Percentiles rank a stretch among this genome's conserved stretches.
phyloP scores from a whole-genome alignment of 805 yeast species.

The Candida railenensis region DNA sequence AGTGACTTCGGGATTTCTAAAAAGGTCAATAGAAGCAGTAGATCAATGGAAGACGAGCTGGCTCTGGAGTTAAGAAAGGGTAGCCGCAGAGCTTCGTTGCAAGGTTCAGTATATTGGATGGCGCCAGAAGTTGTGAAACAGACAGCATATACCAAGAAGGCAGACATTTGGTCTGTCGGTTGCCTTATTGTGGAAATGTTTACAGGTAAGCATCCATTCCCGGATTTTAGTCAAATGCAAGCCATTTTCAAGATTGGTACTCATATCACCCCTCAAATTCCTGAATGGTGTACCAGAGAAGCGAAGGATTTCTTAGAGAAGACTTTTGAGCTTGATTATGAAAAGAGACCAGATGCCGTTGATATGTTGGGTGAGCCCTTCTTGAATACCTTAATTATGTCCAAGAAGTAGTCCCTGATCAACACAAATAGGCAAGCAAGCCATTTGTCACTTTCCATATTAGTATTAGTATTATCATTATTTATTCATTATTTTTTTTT shows the following conservation, averaged over 20 bases:
- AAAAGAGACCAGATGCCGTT: constrained; percentile 70
- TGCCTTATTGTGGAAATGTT: constrained; percentile 93
- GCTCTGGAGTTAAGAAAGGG: constrained; percentile 19
- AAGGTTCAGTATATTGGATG: constrained; percentile 98
- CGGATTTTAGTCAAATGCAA: constrained; percentile 93
- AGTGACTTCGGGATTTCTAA: constrained; percentile 84
- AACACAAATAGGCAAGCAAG: too few relatives aligned
- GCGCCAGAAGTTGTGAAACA: constrained; percentile 98
- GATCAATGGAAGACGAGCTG: constrained; percentile 22
- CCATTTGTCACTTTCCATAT: too few relatives aligned
- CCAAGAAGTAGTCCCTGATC: constrained; percentile 31
- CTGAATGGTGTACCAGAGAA: constrained; percentile 65
- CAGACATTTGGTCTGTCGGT: constrained; percentile 97
- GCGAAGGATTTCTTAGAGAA: constrained; percentile 63
- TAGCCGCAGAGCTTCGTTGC: constrained; percentile 73
- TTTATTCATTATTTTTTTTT: background rate
- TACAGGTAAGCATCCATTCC: constrained; percentile 95
- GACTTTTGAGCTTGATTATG: constrained; percentile 75
- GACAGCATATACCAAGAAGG: constrained; percentile 84
- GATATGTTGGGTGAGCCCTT: constrained; percentile 69
- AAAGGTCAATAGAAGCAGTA: constrained; percentile 20
- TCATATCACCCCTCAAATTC: constrained; percentile 75
- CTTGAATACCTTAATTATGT: constrained; percentile 46
- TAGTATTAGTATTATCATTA: background rate
- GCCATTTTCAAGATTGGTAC: constrained; percentile 95